A percentile compares a stretch with the other conserved stretches of the same genome.
These are phyloP conservation scores for Edaphochlamys debaryana DNA, from an alignment of 139 green algal genomes.

Conservation along the genomic window DNA sequence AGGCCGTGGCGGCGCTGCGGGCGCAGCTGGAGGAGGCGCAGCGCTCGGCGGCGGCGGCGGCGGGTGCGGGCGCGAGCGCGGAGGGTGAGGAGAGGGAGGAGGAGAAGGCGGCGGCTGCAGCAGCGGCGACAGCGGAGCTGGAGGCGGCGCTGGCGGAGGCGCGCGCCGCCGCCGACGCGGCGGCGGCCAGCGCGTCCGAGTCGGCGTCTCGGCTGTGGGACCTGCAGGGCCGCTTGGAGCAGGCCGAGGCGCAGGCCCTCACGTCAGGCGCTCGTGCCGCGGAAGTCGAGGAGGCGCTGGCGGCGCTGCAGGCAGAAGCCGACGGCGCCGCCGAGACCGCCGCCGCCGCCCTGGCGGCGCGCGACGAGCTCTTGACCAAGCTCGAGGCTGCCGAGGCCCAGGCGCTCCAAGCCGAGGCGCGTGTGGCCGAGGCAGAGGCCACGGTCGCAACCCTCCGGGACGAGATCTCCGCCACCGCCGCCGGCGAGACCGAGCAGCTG, in stretches of 20 bases:
- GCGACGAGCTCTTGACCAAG: not conserved
- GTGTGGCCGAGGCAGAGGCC: not conserved
- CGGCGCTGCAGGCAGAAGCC: not conserved
- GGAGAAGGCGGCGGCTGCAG: not conserved
- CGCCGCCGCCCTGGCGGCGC: not conserved
- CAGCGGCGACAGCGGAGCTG: not conserved
- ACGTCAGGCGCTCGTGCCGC: not conserved
- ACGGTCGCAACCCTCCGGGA: not conserved
- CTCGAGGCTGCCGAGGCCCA: not conserved
- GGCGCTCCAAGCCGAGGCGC: too few species aligned
- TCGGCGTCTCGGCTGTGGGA: constrained; percentile 3
- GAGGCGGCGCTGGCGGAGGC: not conserved
- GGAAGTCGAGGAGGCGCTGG: not conserved
- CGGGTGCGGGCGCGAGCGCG: not conserved
- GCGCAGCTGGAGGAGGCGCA: constrained; percentile 18
- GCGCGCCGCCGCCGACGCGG: not conserved
- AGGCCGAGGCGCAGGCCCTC: not conserved
- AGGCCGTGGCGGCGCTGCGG: constrained; percentile 21
- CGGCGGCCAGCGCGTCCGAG: not conserved
- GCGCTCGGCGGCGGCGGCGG: not conserved
- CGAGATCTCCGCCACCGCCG: not conserved
- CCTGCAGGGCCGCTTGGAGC: too few species aligned
- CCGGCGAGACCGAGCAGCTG: not conserved
- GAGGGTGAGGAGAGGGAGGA: not conserved
- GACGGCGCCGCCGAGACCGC: too few species aligned